Evolutionary conservation across 1,284 basidiomycete species (phyloP), one percentile per base, ranked within the genome.

Genomic region (Exobasidium cylindrosporum): DNA sequence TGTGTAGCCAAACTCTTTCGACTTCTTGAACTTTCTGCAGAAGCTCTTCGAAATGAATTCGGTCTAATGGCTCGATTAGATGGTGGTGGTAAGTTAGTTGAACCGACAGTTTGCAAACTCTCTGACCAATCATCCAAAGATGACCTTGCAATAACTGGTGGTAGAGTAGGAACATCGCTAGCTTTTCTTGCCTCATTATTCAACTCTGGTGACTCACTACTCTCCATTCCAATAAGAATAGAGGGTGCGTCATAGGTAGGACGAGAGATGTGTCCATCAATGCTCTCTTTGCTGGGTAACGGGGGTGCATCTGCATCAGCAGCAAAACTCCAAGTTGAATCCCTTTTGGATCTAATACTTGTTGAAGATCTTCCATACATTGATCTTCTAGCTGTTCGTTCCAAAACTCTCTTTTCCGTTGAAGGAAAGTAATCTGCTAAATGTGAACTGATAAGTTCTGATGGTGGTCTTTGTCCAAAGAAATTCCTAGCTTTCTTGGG

Each of bases 371-470:
- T 61, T 6, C 74, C 72, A 49, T 76, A 76, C 53, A 76, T 65
- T n/a, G 68, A 71, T 21, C 70, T 61, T 21, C 74, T 63, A 24
- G 74, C 74, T 0, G 74, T 63, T 24, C 72, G 65, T 62, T 76
- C 73, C 52, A 79, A 62, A 6, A 76, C 73, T 45, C 65, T 92
- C 82, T 90, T 92, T 82, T 96, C 91, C 0, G 92, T 89, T 63
- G 86, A 86, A 1, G 95, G 96, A 86, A 99, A 99, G 83, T 91
- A 99, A 63, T 97, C 94, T 23, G 90, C 88, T 47, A 98, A 81
- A 78, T 98, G 93, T n/a, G 86, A 95, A 31, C 93, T 92, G 82
- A 98, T 98, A 69, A 98, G 86, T 80, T 98, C 95, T 78, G 89
- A 92, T 0, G 96, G 93, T 0, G 96, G 96, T 50, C 96, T 89